Evolutionary conservation across 164 flowering plant species (phyloP), one percentile per base, ranked within the genome.

Genomic region (Tetracentron sinense): DNA sequence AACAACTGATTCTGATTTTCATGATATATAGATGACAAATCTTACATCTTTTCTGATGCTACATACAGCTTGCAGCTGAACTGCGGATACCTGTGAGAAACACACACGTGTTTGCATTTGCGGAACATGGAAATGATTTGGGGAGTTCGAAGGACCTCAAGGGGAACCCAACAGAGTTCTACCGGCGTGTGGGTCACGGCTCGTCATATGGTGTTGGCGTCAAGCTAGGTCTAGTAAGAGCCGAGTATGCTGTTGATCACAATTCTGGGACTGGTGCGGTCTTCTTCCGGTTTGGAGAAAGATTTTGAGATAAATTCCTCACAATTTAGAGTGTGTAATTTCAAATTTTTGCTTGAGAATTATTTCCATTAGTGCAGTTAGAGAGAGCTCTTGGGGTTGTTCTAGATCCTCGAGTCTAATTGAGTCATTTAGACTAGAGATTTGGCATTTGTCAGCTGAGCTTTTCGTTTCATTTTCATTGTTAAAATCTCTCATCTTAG

Each of bases 121-220:
- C 78, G 1, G 99, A 95, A 65, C 99, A 95, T 66, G 98, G 99
- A 25, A 95, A 88, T 69, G 99, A 95, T 74, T 75, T 95, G 28
- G 97, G 97, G 60, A 90, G 89, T 69, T 95, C 99, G n/a, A 92
- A 87, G 76, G 92, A 90, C 61, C 90, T 95, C 12, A 92, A 95
- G 73, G 99, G 99, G 26, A 95, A 95, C 71, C 99, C 99, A 25
- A 95, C 99, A 1, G 95, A 87, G 75, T 96, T 88, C 42, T 95
- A 92, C 71, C 70, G 98, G 70, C 78, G 99, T 49, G 74, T 82
- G 81, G 99, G 99, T 19, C 73, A 82, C 20, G 99, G 99, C 23
- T 95, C 99, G 47, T 92, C 99, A 1, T 95, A 90, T 58, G 99
- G 99, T 52, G 81, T 64, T 65, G 98, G 99, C 16, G 85, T 74